Evolutionary conservation across 1,139 yeast genomes (phyloP).

Genomic region (Yamadazyma membranifaciens): DNA sequence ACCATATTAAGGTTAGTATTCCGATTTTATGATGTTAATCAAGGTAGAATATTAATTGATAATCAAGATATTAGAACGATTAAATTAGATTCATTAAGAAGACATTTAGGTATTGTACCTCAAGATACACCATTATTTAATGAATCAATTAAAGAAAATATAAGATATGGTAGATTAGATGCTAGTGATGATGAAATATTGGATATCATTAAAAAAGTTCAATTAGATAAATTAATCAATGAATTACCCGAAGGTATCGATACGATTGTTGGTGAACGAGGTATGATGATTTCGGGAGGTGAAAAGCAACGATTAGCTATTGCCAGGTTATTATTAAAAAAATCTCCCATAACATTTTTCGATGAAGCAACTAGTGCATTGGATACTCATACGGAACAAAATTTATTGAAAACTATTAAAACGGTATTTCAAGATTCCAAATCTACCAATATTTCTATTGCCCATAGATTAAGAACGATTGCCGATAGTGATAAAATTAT

Average conservation of each 20-base stretch:
- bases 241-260: slow-evolving; percentile 81
- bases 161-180: slow-evolving; percentile 77
- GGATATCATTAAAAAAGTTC: slow-evolving; percentile 65
- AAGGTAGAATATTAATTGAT: slow-evolving; percentile 80
- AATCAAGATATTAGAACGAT: slow-evolving; percentile 85
- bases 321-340: slow-evolving; percentile 79
- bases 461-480: slow-evolving; percentile 89
- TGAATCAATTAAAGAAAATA: slow-evolving; percentile 83
- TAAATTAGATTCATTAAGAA: slow-evolving; percentile 72
- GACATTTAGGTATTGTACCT: slow-evolving; percentile 87
- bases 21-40: slow-evolving; percentile 81
- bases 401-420: slow-evolving; percentile 70
- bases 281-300: slow-evolving; percentile 98
- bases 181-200: slow-evolving; percentile 74
- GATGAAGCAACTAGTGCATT: slow-evolving; percentile 97
- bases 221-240: slow-evolving; percentile 58
- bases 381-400: slow-evolving; percentile 94
- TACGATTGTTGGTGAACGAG: slow-evolving; percentile 96
- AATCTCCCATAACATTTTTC: slow-evolving; percentile 86
- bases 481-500: slow-evolving; percentile 94
- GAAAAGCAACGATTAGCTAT: slow-evolving; percentile 95
- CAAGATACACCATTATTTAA: slow-evolving; percentile 97
- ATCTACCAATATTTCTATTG: slow-evolving; percentile 84
- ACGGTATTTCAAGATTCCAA: slow-evolving; percentile 53
- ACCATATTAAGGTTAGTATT: slow-evolving; percentile 82